A percentile compares a stretch with the other conserved stretches of the same genome.
These are phyloP conservation scores for Nicotiana tabacum DNA, from an alignment of 257 asterid genomes.

Conservation along the genomic window DNA sequence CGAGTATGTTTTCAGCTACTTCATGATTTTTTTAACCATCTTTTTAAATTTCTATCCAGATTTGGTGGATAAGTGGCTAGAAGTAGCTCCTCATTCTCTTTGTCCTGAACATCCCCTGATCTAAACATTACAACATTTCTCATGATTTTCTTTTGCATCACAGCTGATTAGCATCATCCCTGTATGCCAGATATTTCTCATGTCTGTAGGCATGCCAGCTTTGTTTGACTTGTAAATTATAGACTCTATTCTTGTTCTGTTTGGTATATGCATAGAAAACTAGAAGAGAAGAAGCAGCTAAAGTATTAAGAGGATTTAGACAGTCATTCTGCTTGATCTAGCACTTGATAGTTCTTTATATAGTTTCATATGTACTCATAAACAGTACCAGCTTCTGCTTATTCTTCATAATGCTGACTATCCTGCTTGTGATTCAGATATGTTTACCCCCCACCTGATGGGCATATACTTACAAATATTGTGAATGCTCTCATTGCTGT, in stretches of 20 bases:
- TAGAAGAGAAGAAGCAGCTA: not conserved
- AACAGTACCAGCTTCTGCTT: not conserved
- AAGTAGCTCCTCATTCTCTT: not conserved
- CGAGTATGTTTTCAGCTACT: conserved; percentile 52
- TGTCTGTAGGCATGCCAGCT: not conserved
- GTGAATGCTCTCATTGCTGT: conserved; percentile 97
- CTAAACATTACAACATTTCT: not conserved
- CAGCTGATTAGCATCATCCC: not conserved
- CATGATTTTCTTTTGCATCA: not conserved
- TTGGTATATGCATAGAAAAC: not conserved
- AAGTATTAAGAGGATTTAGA: not conserved
- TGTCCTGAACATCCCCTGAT: not conserved
- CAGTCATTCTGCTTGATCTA: not conserved
- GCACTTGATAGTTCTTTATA: not conserved
- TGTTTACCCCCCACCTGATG: conserved; percentile 94
- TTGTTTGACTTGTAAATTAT: conserved; percentile 1
- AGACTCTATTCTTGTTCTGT: not conserved
- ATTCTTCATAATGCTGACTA: not conserved
- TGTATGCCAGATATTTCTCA: not conserved
- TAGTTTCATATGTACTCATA: not conserved
- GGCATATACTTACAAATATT: conserved; percentile 80
- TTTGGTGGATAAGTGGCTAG: not conserved
- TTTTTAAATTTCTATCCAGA: not conserved
- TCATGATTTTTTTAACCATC: not conserved
- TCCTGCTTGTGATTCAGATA: conserved; percentile 50